Evolutionary conservation across 2,329 filamentous ascomycete species (phyloP), one percentile per base, ranked within the genome.

Genomic region (Penicillium hesseltinei): DNA sequence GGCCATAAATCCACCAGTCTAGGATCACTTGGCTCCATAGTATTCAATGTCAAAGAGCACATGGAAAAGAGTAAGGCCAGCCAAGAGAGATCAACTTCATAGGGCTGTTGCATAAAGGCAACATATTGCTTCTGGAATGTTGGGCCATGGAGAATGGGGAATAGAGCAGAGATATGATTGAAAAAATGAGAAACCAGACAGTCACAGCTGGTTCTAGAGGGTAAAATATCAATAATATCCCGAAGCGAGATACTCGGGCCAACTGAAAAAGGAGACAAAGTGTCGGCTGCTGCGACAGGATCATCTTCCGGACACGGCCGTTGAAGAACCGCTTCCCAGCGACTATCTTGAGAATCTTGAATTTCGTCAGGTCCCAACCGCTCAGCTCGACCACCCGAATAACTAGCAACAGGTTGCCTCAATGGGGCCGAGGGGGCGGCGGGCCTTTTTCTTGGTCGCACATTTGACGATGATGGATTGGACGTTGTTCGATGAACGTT

Each of bases 111-210:
- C 38, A 55, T 46, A 40, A 72, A 71, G 0, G 36, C 17, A 13
- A 51, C 47, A 48, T 70, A 72, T 33, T 70, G 59, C n/a, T 46
- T 52, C 21, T 67, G 57, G 40, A 71, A 72, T 2, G 66, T 69
- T 31, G 67, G 68, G 17, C 70, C 69, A 52, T 71, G 69, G 1
- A 72, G 60, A 15, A 71, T 60, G 42, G 67, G 68, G 36, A 71
- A 72, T 7, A 72, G 33, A 6, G 58, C 35, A 4, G 61, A 60
- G 10, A 64, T 31, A 23, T 54, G 27, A 25, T 27, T 51, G 27
- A 65, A 65, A 21, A 54, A 65, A 8, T 62, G 57, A 3, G 58
- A 49, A 11, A 65, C 49, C 2, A 65, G 48, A 53, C 61, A 65
- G 29, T 64, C 63, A 21, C 63, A 63, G 17, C 51, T 59, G 7